Evolutionary conservation across 805 yeast genomes (phyloP), one percentile per base, ranked within the genome.

Genomic region (Millerago galiae): DNA sequence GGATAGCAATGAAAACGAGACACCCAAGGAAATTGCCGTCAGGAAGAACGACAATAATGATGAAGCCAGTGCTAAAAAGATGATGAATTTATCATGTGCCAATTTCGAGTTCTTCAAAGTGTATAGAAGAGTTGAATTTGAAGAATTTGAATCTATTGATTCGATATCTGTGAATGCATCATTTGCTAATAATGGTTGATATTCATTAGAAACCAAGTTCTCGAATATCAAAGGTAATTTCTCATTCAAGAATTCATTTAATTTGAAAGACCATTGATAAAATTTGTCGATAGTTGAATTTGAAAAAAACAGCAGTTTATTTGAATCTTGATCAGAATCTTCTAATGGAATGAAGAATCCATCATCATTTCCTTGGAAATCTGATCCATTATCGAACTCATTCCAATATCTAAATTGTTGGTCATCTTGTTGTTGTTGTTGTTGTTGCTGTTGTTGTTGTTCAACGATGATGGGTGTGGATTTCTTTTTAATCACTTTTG

Each of bases 381-480:
- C 84, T 1, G 81, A 77, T 0, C 74, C 74, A 51, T 79, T 68
- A 52, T 79, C 85, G 54, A 79, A 79, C 60, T 79, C 85, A 53
- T 79, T 79, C 85, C 85, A 79, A 56, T 79, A 79, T 36, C 81
- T 56, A 33, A 53, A 53, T 51, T 39, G 59, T 40, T 42, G 44
- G 4, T 38, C 38, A 35, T 37, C 37, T 26, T 27, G 30, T 8
- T 8, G 9, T 12, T 39, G 30, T 24, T 27, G n/a, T n/a, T n/a
- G n/a, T n/a, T n/a, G n/a, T n/a, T n/a, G n/a, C 35, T 37, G 38
- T 26, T 27, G 30, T 8, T 8, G 9, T 12, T 39, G 30, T 24
- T 27, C 25, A 13, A 28, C 32, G 5, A 14, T 18, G 12, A 6
- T 25, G 11, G 16, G 21, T 11, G 14, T 17, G 3, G 6, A 14